These are phyloP conservation scores for Lipomyces spencermartinsiae DNA, from an alignment of 805 yeast genomes.

Conservation along the genomic window DNA sequence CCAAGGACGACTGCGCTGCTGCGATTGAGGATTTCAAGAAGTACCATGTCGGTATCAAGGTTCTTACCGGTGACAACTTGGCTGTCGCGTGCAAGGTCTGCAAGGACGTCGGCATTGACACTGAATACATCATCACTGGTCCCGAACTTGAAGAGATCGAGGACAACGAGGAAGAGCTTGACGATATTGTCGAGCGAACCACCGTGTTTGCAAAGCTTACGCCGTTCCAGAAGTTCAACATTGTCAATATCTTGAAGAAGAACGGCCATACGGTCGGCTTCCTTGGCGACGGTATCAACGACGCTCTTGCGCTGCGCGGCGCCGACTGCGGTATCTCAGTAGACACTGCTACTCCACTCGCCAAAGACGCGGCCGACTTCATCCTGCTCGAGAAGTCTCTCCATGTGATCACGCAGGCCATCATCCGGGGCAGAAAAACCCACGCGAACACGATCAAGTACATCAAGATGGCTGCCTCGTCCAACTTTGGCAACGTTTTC, in stretches of 20 bases:
- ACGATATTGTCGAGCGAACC: slow-evolving; percentile 58
- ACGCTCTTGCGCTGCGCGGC: slow-evolving; percentile 59
- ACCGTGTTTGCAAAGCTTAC: slow-evolving; percentile 46
- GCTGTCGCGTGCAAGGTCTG: slow-evolving; percentile 39
- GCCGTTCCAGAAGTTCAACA: slow-evolving; percentile 57
- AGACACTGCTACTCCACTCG: slow-evolving; percentile 64
- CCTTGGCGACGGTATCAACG: slow-evolving; percentile 63
- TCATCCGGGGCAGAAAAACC: slow-evolving; percentile 57
- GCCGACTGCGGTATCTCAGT: slow-evolving; percentile 63
- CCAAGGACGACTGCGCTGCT: slow-evolving; percentile 38
- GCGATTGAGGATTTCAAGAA: slow-evolving; percentile 37
- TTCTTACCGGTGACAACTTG: slow-evolving; percentile 37
- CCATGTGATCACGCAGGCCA: slow-evolving; percentile 57
- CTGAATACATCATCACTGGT: slow-evolving; percentile 33
- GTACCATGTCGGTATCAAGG: slow-evolving; percentile 38
- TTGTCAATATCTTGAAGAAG: slow-evolving; percentile 53
- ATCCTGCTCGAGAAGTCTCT: slow-evolving; percentile 58
- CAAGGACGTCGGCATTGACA: slow-evolving; percentile 37
- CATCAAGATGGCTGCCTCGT: slow-evolving; percentile 52
- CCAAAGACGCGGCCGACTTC: slow-evolving; percentile 60
- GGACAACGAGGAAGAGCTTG: slow-evolving; percentile 80
- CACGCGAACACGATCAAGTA: slow-evolving; percentile 49
- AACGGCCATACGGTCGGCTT: slow-evolving; percentile 56
- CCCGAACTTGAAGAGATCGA: slow-evolving; percentile 56
- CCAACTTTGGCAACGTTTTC: slow-evolving; percentile 59